Evolutionary conservation across 805 yeast genomes (phyloP), one percentile per base, ranked within the genome.

Genomic region (Cyberlindnera suaveolens): DNA sequence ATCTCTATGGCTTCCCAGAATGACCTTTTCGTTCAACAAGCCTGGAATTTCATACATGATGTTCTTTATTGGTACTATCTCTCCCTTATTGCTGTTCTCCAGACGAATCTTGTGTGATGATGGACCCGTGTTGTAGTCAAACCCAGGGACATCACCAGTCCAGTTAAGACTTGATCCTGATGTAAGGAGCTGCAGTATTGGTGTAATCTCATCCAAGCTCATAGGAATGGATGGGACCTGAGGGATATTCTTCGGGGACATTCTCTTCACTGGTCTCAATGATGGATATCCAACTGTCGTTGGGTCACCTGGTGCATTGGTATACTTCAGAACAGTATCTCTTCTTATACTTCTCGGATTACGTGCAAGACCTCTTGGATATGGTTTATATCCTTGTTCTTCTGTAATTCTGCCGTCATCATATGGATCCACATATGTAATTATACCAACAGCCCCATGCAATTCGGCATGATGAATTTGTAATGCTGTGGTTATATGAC

Each of bases 291-390:
- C 87, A 7, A 87, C 86, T 2, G 89, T 81, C 0, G 89, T 79
- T 31, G 90, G 90, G 56, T 83, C 91, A 11, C 90, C 90, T 0
- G 89, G 87, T 40, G 70, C 69, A 29, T 75, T 76, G 3, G 78
- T 72, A 43, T 79, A 67, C 47, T 67, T 78, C 46, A 71, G 77
- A 1, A 76, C 80, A 8, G 85, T 72, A 3, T 80, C 83, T 56
- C 85, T 68, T 53, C 80, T 80, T 23, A 83, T 75, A 8, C 80
- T 68, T 41, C 73, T 65, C 31, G 78, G 77, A 49, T 77, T 80
- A 52, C 87, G 70, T 2, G 87, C 85, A 3, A 80, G 78, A 0
- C 89, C 89, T 5, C 69, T 46, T 0, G 90, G 89, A 52, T 75
- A 82, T 40, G 73, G 66, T 47, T 68, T 57, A 54, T 62, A 78